Base-by-base conservation (phyloP, 78 protist species). In the Andalucia godoyi region DNA sequence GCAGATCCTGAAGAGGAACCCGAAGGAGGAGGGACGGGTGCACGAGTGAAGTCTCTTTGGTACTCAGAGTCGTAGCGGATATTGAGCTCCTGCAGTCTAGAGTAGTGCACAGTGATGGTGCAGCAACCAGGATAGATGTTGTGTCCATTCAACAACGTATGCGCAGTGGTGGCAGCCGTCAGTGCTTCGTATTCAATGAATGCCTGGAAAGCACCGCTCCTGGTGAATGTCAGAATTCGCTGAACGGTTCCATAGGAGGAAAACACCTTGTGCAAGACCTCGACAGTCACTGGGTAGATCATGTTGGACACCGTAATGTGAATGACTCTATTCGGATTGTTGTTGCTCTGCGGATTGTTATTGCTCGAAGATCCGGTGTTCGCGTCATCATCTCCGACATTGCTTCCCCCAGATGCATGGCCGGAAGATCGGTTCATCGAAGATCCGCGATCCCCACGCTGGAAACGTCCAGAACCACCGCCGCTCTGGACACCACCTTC, bases 281-380 rank as follows among this genome's bases (percentile, higher is more conserved):
- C 87, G 7, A 86, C 66, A 17, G 83, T 78, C 15, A 86, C 75
- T 33, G 76, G 70, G 59, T 78, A 86, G 50, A 73, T 37, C 45
- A 66, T 45, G 60, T 86, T 71, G 29, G 39, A 23, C 32, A 86
- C 62, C 21, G 84, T 67, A 13, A 77, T 61, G 42, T 68, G 66
- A 37, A 86, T 65, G 33, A 86, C 72, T 37, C 73, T 36, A 25
- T 71, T 79, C 61, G 79, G 72, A 38, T n/a, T n/a, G n/a, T n/a
- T n/a, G n/a, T n/a, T n/a, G n/a, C n/a, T n/a, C n/a, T n/a, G n/a
- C n/a, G n/a, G n/a, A n/a, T n/a, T n/a, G n/a, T n/a, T n/a, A n/a
- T n/a, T n/a, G n/a, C n/a, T n/a, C n/a, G n/a, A n/a, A n/a, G n/a
- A n/a, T n/a, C n/a, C n/a, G n/a, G n/a, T n/a, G n/a, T n/a, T n/a